Conservation (phyloP, 179 eudicot species). For the Beta lomatogona region DNA sequence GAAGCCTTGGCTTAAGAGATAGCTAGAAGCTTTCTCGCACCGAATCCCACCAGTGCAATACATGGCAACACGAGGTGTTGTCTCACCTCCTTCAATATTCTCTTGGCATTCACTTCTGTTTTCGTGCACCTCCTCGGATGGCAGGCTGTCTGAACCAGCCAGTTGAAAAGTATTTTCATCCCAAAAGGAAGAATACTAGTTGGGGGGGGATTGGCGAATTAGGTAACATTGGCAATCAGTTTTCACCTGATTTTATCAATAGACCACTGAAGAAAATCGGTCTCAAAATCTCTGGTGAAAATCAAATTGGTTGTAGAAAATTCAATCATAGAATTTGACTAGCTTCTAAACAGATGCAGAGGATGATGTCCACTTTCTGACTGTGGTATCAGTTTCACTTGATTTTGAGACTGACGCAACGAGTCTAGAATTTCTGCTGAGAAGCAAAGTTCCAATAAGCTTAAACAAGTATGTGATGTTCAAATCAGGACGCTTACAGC, state of each 20-base stretch:
- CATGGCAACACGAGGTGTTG: slow-evolving; percentile 84
- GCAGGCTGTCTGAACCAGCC: slow-evolving; percentile 46
- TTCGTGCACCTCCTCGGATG: slow-evolving; percentile 31
- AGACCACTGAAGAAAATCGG: background rate
- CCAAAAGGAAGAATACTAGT: no score
- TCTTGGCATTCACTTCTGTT: slow-evolving; percentile 32
- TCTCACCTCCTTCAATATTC: slow-evolving; percentile 37
- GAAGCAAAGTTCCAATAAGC: background rate
- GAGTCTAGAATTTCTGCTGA: background rate
- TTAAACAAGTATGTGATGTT: background rate
- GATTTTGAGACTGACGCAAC: background rate
- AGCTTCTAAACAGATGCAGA: background rate
- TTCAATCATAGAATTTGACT: background rate
- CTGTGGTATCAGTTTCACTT: background rate
- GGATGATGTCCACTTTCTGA: background rate
- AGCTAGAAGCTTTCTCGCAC: slow-evolving; percentile 97
- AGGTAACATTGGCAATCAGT: background rate
- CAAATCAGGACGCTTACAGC: background rate
- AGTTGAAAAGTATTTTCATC: slow-evolving; percentile 52
- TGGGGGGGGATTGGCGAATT: no score
- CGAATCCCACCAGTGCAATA: slow-evolving; percentile 98
- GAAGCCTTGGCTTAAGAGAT: slow-evolving; percentile 86
- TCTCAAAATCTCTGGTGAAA: background rate
- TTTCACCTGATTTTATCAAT: background rate
- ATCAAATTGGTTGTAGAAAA: background rate